These are phyloP conservation scores for Aspergillus cristatus DNA, from an alignment of 495 filamentous ascomycete species.

Conservation along the genomic window DNA sequence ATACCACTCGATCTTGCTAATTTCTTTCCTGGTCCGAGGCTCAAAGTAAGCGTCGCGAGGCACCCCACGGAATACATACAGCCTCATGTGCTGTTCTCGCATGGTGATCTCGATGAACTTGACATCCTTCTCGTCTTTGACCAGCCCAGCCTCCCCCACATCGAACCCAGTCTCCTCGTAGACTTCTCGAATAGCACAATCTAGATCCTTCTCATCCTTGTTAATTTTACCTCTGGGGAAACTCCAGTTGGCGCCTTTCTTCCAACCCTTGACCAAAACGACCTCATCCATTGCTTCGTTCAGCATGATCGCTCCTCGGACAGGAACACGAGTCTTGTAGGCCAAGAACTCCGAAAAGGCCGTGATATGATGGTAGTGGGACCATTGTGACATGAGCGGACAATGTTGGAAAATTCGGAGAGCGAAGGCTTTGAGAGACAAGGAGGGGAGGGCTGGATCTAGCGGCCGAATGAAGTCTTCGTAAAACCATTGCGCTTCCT, in stretches of 20 bases:
- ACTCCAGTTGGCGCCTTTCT: constrained; percentile 92
- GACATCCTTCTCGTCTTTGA: constrained; percentile 54
- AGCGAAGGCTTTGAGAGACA: constrained; percentile 74
- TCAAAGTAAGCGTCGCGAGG: constrained; percentile 79
- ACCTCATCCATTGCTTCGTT: constrained; percentile 86
- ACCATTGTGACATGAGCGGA: constrained; percentile 73
- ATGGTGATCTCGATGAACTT: constrained; percentile 81
- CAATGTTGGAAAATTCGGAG: constrained; percentile 87
- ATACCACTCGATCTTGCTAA: constrained; percentile 93
- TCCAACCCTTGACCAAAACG: constrained; percentile 93
- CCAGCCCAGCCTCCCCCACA: constrained; percentile 59
- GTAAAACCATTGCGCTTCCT: constrained; percentile 99
- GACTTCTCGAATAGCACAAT: constrained; percentile 87
- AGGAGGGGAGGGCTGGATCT: constrained; percentile 73
- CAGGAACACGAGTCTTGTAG: constrained; percentile 90
- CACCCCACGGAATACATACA: constrained; percentile 84
- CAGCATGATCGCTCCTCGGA: constrained; percentile 85
- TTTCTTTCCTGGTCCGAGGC: constrained; percentile 89
- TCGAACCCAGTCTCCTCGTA: constrained; percentile 95
- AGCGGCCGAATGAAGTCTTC: constrained; percentile 95
- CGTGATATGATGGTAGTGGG: constrained; percentile 61
- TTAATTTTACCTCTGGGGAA: constrained; percentile 97
- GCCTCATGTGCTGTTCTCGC: constrained; percentile 81
- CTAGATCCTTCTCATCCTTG: constrained; percentile 84
- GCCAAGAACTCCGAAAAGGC: constrained; percentile 85